Evolutionary conservation across 805 yeast genomes (phyloP), one percentile per base, ranked within the genome.

Genomic region (Kuraishia borneana): DNA sequence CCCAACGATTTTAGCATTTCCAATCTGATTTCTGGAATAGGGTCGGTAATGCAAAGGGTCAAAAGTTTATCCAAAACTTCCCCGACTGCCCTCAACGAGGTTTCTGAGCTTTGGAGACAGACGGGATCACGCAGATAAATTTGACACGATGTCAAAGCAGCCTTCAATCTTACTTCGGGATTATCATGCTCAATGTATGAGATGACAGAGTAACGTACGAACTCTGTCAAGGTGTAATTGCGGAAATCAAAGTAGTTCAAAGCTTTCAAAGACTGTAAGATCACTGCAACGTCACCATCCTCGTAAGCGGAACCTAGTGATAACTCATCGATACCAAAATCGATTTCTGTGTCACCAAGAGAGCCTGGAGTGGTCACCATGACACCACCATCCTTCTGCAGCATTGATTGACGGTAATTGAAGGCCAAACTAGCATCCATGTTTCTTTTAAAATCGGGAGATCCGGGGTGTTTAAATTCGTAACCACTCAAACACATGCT

Each of bases 41-140:
- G 84, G 45, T 92, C 99, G 0, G 95, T 82, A 10, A 89, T 81
- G 2, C 94, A 85, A 6, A 85, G 68, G 0, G 94, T 73, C 25
- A 92, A 57, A 14, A 92, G 61, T 50, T 82, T 83, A 37, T 80
- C 84, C 30, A 94, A 61, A 1, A 92, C 94, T 38, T 84, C 87
- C 36, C 84, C 75, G 2, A 88, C 95, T 0, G 95, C 83, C 39
- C 70, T 70, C 35, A 89, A 61, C 0, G 96, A 81, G 52, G 83
- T 73, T 2, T 80, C 74, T 44, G 95, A 81, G 2, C 83, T 75
- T 51, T 85, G 94, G 40, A 70, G 71, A 42, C 92, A 77, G n/a
- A 88, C 82, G 1, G 92, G 79, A 46, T 87, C 96, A 28, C 73
- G 71, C 26, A 76, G 63, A 47, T 82, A 85, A 14, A 92, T 64